phyloP scores from a whole-genome alignment of 805 yeast genomes.

The Candida ulmi region DNA sequence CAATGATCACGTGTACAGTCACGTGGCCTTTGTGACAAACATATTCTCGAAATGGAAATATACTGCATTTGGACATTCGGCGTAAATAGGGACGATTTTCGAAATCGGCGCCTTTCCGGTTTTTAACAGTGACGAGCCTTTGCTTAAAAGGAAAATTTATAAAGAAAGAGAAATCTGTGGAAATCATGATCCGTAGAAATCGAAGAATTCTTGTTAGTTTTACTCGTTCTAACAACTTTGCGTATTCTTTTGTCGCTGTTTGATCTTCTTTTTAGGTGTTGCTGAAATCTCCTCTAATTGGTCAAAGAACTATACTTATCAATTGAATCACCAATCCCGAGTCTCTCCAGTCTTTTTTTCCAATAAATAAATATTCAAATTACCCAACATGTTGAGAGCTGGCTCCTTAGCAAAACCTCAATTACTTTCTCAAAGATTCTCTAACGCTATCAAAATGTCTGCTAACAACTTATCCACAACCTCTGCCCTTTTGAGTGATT shows the following conservation, averaged over 20 bases:
- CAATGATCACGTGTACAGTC: too few relatives aligned
- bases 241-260: neutral
- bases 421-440: neutral
- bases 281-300: too few relatives aligned
- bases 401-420: neutral
- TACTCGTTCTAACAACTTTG: neutral
- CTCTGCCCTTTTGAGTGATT: constrained; percentile 6
- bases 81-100: neutral
- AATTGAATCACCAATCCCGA: neutral
- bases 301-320: too few relatives aligned
- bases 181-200: too few relatives aligned
- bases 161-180: too few relatives aligned
- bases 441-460: constrained; percentile 1
- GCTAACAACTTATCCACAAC: constrained; percentile 6
- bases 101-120: constrained; percentile 1
- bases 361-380: neutral
- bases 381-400: constrained; percentile 1
- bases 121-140: neutral
- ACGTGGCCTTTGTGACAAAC: too few relatives aligned
- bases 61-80: too few relatives aligned
- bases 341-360: neutral
- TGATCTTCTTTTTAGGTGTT: neutral
- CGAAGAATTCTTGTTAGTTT: too few relatives aligned
- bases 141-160: neutral
- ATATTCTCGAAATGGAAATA: too few relatives aligned